These are phyloP conservation scores for Gossypium arboreum DNA, from an alignment of 345 rosid genomes.

Conservation along the genomic window DNA sequence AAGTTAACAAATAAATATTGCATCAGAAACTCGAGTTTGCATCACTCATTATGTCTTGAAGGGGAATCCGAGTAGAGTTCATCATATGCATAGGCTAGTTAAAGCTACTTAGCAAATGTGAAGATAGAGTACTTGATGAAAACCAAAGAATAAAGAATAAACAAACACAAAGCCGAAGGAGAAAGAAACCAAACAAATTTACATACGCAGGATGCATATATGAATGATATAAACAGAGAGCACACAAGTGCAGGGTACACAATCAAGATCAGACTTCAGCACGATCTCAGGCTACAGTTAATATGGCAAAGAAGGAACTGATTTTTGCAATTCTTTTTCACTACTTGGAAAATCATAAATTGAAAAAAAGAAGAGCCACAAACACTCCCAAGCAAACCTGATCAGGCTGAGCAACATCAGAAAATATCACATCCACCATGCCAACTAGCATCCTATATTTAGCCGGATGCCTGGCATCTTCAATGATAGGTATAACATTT, in stretches of 20 bases:
- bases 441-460: slow-evolving; percentile 98
- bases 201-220: not conserved
- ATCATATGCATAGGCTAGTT: slow-evolving; percentile 30
- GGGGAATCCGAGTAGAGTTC: slow-evolving; percentile 57
- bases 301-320: not conserved
- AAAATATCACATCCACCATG: slow-evolving; percentile 98
- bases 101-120: not conserved
- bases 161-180: not conserved
- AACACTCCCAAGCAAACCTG: slow-evolving; percentile 52
- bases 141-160: not conserved
- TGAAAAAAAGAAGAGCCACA: too few species aligned
- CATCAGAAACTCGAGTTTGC: slow-evolving; percentile 62
- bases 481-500: slow-evolving; percentile 90
- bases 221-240: not conserved
- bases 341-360: too few species aligned
- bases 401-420: slow-evolving; percentile 99
- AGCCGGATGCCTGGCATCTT: slow-evolving; percentile 97
- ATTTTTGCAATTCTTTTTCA: not conserved
- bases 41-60: slow-evolving; percentile 51
- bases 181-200: not conserved
- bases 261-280: not conserved
- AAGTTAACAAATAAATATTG: not conserved
- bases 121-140: not conserved
- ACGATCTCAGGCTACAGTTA: not conserved
- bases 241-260: not conserved